Evolutionary conservation across 2,329 filamentous ascomycete species (phyloP), one percentile per base, ranked within the genome.

Genomic region (Ramichloridium luteum): DNA sequence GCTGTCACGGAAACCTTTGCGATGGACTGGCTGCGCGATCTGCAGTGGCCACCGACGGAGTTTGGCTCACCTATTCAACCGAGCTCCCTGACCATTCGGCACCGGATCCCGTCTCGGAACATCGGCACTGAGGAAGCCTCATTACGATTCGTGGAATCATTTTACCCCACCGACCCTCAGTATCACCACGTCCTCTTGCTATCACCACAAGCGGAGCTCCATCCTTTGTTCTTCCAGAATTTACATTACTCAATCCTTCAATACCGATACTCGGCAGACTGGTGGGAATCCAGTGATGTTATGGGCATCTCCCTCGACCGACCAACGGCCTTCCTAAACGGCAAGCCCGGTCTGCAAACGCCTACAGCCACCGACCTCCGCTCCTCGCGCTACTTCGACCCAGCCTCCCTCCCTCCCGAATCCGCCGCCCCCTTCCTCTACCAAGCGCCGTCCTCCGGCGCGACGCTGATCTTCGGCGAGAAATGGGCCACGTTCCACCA

Each of bases 401-500:
- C 28, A 8, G 31, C 26, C 11, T 41, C 22, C 39, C 38, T 28
- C 13, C 33, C 42, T 26, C 28, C 45, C 33, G 46, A 56, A 16
- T 47, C 54, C 4, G 30, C 58, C 4, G 68, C 70, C 0, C 66
- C 80, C 0, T 92, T 93, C 48, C 62, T 93, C 6, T 93, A 85
- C 77, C 80, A 93, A 56, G 74, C 77, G 2, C 86, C 88, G 4
- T 80, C 76, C 42, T 82, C 78, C 49, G 80, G 90, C 41, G 86
- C 88, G 1, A 72, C 77, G 8, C 65, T 98, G 6, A 78, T 88
- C 51, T 75, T 90, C 34, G 85, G 86, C 26, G 73, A 84, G 28
- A 85, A 79, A 49, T 98, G 90, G 90, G 61, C 72, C 9, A 82
- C 93, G 45, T 68, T 93, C 6, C 85, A 94, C 51, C 70, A 74